Conservation (phyloP, 352 stramenopile species). For the Phytophthora podocarpi region DNA sequence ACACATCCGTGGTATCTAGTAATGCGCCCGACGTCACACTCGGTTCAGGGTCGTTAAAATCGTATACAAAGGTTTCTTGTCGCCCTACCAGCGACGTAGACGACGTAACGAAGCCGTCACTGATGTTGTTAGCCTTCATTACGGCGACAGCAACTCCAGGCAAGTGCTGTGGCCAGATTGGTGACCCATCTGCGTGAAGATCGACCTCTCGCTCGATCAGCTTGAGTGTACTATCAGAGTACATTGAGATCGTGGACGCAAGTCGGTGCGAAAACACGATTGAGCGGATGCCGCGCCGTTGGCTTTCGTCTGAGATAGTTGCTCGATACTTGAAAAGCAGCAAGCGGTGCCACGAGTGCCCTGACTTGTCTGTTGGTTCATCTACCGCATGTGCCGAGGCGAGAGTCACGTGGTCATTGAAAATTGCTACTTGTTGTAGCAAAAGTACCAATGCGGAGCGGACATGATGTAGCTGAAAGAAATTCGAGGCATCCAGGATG, state of each 20-base stretch:
- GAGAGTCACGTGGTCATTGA: conserved; percentile 1
- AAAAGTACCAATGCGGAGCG: conserved; percentile 21
- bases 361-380: neutral
- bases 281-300: conserved; percentile 19
- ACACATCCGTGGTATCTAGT: neutral
- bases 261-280: conserved; percentile 26
- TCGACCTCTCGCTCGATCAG: conserved; percentile 21
- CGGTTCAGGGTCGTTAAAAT: conserved; percentile 6
- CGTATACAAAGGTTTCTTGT: neutral
- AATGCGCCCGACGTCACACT: neutral
- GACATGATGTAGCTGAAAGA: conserved; percentile 28
- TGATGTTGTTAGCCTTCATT: neutral
- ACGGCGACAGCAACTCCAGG: conserved; percentile 3
- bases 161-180: conserved; percentile 14
- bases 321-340: conserved; percentile 13
- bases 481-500: conserved; percentile 15
- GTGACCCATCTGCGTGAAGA: conserved; percentile 20
- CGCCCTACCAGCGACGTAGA: neutral
- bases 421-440: conserved; percentile 28
- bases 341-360: conserved; percentile 1
- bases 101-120: conserved; percentile 10
- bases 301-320: conserved; percentile 28
- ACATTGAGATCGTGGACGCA: conserved; percentile 12
- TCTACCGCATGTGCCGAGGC: conserved; percentile 1
- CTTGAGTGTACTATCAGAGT: conserved; percentile 9